Evolutionary conservation across 176 grass and related monocot species (phyloP).

Genomic region (Poa annua): DNA sequence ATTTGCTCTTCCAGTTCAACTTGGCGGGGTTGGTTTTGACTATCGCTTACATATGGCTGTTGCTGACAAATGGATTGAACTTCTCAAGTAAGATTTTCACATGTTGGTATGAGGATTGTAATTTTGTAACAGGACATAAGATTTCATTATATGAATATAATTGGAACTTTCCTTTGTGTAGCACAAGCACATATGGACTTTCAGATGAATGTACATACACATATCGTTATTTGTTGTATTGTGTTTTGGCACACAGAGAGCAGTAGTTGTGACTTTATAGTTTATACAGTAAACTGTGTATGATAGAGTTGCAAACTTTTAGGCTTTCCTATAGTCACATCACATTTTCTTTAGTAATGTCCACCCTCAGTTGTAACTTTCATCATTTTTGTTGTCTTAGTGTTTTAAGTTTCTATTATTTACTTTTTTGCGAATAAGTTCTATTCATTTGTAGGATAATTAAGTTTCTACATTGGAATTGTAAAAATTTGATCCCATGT

Average conservation of each 20-base stretch:
- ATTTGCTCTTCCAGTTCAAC: constrained; percentile 84
- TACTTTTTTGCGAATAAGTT: neutral
- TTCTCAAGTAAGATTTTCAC: constrained; percentile 75
- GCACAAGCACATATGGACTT: constrained; percentile 11
- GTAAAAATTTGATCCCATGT: neutral
- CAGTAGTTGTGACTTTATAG: neutral
- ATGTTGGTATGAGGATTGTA: constrained; percentile 10
- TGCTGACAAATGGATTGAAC: constrained; percentile 97
- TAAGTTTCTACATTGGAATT: constrained; percentile 30
- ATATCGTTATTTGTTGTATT: constrained; percentile 8
- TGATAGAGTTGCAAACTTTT: neutral
- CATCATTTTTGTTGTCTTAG: neutral
- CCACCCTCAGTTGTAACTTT: neutral
- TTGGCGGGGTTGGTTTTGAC: constrained; percentile 92
- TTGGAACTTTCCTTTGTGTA: neutral
- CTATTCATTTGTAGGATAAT: neutral
- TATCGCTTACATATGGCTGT: constrained; percentile 94
- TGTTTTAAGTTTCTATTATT: constrained; percentile 13
- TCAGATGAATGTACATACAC: neutral
- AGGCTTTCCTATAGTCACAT: neutral
- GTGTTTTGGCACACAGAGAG: neutral
- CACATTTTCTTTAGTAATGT: neutral
- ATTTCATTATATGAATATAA: constrained; percentile 18
- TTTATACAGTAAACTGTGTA: neutral
- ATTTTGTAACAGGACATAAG: constrained; percentile 5